These are phyloP conservation scores for Elasticomyces elasticus DNA, from an alignment of 495 filamentous ascomycete species.

Conservation along the genomic window DNA sequence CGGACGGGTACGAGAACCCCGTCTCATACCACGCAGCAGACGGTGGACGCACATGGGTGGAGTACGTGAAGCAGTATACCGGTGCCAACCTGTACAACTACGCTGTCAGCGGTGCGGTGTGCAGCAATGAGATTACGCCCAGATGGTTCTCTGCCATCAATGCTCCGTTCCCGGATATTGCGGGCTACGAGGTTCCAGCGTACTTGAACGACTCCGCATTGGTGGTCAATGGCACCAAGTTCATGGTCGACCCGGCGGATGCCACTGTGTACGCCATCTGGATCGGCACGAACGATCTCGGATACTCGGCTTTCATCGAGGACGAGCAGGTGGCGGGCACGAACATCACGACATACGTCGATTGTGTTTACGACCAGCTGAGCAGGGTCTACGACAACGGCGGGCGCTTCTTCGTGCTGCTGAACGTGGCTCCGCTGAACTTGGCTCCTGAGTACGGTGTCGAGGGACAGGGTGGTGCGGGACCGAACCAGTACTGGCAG, in stretches of 20 bases:
- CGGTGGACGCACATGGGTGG: constrained; percentile 59
- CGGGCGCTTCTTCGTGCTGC: constrained; percentile 57
- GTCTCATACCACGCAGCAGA: constrained; percentile 38
- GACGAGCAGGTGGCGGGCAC: constrained; percentile 49
- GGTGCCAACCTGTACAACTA: constrained; percentile 59
- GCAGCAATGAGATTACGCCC: constrained; percentile 54
- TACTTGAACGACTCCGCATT: constrained; percentile 52
- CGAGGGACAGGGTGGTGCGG: constrained; percentile 38
- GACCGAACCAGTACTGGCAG: constrained; percentile 48
- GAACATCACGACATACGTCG: constrained; percentile 50
- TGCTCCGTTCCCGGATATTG: constrained; percentile 48
- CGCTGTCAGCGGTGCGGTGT: constrained; percentile 59
- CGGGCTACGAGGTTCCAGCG: constrained; percentile 58
- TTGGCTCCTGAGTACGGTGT: constrained; percentile 50
- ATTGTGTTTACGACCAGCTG: constrained; percentile 53
- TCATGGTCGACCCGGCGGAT: constrained; percentile 40
- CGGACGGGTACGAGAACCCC: constrained; percentile 44
- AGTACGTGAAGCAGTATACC: constrained; percentile 47
- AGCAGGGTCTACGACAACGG: constrained; percentile 53
- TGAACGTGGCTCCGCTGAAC: constrained; percentile 56
- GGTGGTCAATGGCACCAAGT: constrained; percentile 35
- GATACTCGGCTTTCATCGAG: constrained; percentile 49
- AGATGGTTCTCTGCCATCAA: constrained; percentile 41
- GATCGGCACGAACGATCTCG: constrained; percentile 74
- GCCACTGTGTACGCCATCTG: constrained; percentile 63